These are phyloP conservation scores for Phyllosticta citriasiana DNA, from an alignment of 2,329 filamentous ascomycete genomes.

Conservation along the genomic window DNA sequence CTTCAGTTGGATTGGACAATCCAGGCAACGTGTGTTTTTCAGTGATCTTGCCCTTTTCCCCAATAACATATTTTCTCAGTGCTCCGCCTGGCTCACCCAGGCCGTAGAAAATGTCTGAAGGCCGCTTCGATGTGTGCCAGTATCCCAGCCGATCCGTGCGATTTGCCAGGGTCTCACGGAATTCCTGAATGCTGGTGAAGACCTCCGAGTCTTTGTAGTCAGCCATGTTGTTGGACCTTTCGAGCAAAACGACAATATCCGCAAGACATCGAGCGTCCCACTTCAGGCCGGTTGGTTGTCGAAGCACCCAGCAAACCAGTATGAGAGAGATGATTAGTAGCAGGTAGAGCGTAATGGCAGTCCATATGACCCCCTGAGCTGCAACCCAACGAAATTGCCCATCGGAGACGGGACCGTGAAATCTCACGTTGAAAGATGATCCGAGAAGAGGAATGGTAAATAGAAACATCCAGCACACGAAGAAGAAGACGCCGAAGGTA, in stretches of 20 bases:
- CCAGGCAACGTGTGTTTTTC: conserved; percentile 28
- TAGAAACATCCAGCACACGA: conserved; percentile 66
- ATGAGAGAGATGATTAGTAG: conserved; percentile 50
- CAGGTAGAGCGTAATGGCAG: conserved; percentile 62
- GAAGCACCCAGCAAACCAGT: conserved; percentile 52
- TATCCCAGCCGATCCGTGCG: conserved; percentile 70
- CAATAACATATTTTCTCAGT: conserved; percentile 41
- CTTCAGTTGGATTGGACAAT: conserved; percentile 12
- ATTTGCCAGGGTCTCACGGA: conserved; percentile 45
- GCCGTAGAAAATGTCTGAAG: conserved; percentile 63
- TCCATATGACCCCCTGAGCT: conserved; percentile 70
- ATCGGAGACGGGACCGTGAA: conserved; percentile 48
- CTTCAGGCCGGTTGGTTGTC: conserved; percentile 58
- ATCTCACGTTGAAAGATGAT: conserved; percentile 60
- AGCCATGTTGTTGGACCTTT: conserved; percentile 66
- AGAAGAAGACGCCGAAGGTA: conserved; percentile 54
- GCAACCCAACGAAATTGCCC: conserved; percentile 69
- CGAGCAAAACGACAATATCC: conserved; percentile 68
- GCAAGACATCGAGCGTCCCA: conserved; percentile 81
- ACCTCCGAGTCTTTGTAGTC: conserved; percentile 64
- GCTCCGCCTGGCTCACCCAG: conserved; percentile 56
- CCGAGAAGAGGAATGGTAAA: conserved; percentile 76
- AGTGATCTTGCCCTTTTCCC: conserved; percentile 34
- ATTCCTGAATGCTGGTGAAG: conserved; percentile 41
- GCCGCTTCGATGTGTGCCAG: conserved; percentile 61